A percentile compares a stretch with the other conserved stretches of the same genome.
Conservation (phyloP, 2,329 filamentous ascomycete species). For the Zalaria obscura region DNA sequence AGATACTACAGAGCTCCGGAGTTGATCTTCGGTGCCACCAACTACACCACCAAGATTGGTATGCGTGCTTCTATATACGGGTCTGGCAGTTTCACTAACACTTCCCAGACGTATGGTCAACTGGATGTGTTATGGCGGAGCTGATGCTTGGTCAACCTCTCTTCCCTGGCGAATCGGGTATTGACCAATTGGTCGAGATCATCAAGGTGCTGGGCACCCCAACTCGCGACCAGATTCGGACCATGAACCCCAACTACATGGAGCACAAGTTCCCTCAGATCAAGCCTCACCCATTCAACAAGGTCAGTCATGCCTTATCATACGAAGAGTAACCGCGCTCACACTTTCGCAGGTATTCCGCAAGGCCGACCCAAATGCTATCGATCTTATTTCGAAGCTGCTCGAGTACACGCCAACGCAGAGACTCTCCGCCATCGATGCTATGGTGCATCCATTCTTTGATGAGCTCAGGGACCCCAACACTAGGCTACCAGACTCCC, state of each 20-base stretch:
- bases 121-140: slow-evolving; percentile 97
- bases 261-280: slow-evolving; percentile 99
- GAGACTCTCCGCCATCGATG: slow-evolving; percentile 81
- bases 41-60: slow-evolving; percentile 99
- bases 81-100: too few relatives aligned
- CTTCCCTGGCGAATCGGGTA: slow-evolving; percentile 96
- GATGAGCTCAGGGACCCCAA: slow-evolving; percentile 87
- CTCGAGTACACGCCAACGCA: slow-evolving; percentile 97
- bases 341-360: slow-evolving; percentile 58
- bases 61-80: slow-evolving; percentile 26
- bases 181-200: slow-evolving; percentile 96
- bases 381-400: slow-evolving; percentile 85
- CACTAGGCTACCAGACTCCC: slow-evolving; percentile 85
- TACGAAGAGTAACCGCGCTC: neutral
- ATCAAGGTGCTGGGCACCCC: slow-evolving; percentile 98
- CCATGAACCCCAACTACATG: slow-evolving; percentile 99
- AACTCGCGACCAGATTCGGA: slow-evolving; percentile 93
- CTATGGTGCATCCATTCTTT: slow-evolving; percentile 98
- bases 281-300: slow-evolving; percentile 97
- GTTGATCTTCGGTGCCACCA: slow-evolving; percentile 95
- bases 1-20: slow-evolving; percentile 97
- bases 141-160: slow-evolving; percentile 96
- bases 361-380: slow-evolving; percentile 83
- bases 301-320: slow-evolving; percentile 34
- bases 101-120: slow-evolving; percentile 86